A percentile compares a stretch with the other conserved stretches of the same genome.
phyloP scores from a whole-genome alignment of 177 flowering plant species.

The Vitis hybrid region DNA sequence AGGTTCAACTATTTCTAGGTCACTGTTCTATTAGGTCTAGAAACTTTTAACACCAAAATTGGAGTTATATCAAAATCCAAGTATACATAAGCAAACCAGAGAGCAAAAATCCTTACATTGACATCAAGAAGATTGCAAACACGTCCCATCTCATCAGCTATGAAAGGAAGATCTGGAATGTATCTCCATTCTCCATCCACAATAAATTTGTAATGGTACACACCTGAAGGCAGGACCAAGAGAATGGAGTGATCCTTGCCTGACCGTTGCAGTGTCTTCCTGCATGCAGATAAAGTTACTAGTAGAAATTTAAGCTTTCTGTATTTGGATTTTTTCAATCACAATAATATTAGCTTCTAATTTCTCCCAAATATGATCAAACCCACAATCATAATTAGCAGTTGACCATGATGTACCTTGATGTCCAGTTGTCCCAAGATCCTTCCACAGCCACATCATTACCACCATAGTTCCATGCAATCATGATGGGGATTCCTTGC shows the following conservation, averaged over 20 bases:
- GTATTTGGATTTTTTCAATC: no score
- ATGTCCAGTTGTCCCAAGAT: slow-evolving; percentile 93
- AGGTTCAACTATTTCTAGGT: no score
- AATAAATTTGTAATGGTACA: slow-evolving; percentile 80
- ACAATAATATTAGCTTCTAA: not conserved
- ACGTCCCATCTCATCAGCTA: slow-evolving; percentile 66
- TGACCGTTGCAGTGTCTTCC: slow-evolving; percentile 70
- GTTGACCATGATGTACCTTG: slow-evolving; percentile 40
- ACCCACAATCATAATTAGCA: no score
- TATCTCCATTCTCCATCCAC: slow-evolving; percentile 89
- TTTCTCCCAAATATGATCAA: no score
- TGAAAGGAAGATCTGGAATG: slow-evolving; percentile 73
- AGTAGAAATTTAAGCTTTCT: no score
- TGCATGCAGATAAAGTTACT: slow-evolving; percentile 28
- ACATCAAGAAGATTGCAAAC: slow-evolving; percentile 81
- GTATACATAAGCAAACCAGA: not conserved
- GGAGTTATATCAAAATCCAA: not conserved
- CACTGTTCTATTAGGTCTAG: not conserved
- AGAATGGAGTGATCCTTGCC: slow-evolving; percentile 84
- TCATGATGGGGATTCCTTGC: slow-evolving; percentile 73
- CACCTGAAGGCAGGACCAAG: slow-evolving; percentile 78
- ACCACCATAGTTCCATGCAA: slow-evolving; percentile 86
- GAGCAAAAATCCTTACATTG: slow-evolving; percentile 49
- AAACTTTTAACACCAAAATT: not conserved
- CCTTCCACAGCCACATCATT: slow-evolving; percentile 81